phyloP scores from a whole-genome alignment of 2,329 filamentous ascomycete species.

The Rhynchosporium graminicola region DNA sequence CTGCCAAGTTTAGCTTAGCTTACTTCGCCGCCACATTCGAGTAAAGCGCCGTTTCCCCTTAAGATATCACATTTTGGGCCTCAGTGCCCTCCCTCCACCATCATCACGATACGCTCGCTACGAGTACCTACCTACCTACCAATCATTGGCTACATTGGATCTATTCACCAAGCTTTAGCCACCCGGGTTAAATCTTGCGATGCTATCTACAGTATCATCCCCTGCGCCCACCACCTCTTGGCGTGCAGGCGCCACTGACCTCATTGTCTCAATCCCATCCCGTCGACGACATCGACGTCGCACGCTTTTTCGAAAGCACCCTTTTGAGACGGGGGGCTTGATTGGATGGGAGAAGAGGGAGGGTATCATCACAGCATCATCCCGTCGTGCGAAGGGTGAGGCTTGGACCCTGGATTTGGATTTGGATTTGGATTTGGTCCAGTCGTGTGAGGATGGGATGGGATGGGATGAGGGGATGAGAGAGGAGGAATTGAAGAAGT shows the following conservation, averaged over 20 bases:
- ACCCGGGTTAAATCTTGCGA: background rate
- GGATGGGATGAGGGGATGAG: background rate
- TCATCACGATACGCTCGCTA: background rate
- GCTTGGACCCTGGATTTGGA: slow-evolving; percentile 1
- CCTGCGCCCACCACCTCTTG: background rate
- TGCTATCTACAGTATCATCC: background rate
- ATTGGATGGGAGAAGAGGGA: background rate
- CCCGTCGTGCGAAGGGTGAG: background rate
- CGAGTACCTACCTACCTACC: background rate
- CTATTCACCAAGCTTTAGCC: slow-evolving; percentile 2
- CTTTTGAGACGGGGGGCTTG: background rate
- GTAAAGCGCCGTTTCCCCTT: background rate
- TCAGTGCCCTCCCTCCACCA: background rate
- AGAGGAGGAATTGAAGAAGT: background rate
- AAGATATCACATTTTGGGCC: background rate
- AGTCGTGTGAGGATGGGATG: background rate
- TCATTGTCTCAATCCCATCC: slow-evolving; percentile 4
- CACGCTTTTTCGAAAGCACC: background rate
- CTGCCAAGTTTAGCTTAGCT: background rate
- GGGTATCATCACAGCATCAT: slow-evolving; percentile 5
- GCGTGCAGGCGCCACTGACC: slow-evolving; percentile 17
- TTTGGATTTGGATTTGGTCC: background rate
- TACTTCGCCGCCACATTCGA: background rate
- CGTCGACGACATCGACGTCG: slow-evolving; percentile 6
- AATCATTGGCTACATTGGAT: too few relatives aligned